Evolutionary conservation across 371 early-diverging fungal genomes (phyloP).

Genomic region (Dinochytrium kinnereticum): DNA sequence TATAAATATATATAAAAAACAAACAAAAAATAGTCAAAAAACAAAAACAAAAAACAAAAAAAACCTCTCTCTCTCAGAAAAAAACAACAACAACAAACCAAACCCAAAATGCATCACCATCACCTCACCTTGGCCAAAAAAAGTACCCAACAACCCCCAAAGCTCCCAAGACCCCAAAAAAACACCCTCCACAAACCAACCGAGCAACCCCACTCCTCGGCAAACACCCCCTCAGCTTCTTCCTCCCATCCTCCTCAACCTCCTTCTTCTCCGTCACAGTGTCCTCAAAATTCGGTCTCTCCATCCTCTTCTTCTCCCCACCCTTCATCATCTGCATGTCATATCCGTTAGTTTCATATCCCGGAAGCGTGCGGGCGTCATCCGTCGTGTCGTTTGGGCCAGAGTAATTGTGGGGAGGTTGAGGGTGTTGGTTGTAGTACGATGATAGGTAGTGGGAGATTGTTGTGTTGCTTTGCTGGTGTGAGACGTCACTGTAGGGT

Average conservation of each 20-base stretch:
- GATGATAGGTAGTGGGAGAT: too few species aligned
- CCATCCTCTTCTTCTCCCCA: background rate
- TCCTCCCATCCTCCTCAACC: background rate
- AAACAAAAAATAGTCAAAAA: background rate
- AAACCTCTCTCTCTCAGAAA: too few species aligned
- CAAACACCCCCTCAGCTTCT: constrained; percentile 23
- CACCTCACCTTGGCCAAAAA: constrained; percentile 34
- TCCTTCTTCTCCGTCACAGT: background rate
- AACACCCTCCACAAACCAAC: constrained; percentile 27
- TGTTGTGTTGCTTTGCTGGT: too few species aligned
- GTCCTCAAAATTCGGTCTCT: constrained; percentile 6
- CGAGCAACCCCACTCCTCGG: constrained; percentile 32
- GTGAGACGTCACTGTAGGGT: too few species aligned
- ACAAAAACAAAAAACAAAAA: background rate
- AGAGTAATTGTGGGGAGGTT: background rate
- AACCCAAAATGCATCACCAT: background rate
- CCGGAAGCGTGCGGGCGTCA: background rate
- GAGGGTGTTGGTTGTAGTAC: background rate
- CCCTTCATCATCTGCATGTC: background rate
- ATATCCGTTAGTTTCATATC: background rate
- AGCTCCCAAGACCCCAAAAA: constrained; percentile 14
- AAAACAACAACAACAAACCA: too few species aligned
- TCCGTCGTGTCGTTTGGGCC: background rate
- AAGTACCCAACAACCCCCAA: constrained; percentile 28
- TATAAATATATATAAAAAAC: background rate